These are phyloP conservation scores for Erysimum cheiri DNA, from an alignment of 441 rosid genomes.

Conservation along the genomic window DNA sequence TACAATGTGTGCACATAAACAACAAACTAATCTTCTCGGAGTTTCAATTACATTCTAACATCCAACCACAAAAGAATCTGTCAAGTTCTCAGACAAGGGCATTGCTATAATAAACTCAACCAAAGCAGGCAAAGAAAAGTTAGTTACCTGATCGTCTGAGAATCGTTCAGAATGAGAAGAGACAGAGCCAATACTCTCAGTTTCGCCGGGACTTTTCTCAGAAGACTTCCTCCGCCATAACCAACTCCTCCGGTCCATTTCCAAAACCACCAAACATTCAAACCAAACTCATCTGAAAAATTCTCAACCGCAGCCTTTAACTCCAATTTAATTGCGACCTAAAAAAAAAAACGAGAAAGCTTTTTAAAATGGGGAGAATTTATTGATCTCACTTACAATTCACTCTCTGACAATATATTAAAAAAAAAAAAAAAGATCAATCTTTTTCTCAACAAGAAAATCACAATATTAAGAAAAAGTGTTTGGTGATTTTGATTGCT, in stretches of 20 bases:
- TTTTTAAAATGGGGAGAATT: background rate
- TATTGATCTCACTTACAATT: constrained; percentile 46
- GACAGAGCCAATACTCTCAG: constrained; percentile 74
- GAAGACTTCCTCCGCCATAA: constrained; percentile 81
- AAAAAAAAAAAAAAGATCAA: background rate
- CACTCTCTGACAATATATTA: constrained; percentile 38
- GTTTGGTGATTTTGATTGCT: constrained; percentile 46
- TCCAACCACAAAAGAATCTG: background rate
- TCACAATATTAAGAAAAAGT: constrained; percentile 10
- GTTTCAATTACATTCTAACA: constrained; percentile 3
- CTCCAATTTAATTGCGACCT: constrained; percentile 37
- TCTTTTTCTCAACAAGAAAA: constrained; percentile 23
- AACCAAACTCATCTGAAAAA: constrained; percentile 38
- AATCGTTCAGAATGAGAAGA: constrained; percentile 83
- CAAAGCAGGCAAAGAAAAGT: background rate
- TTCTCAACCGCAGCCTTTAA: constrained; percentile 13
- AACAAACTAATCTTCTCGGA: background rate
- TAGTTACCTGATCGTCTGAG: constrained; percentile 79
- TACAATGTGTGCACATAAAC: constrained; percentile 2
- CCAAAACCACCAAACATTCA: constrained; percentile 47
- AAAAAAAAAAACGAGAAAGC: constrained; percentile 1
- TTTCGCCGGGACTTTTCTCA: constrained; percentile 73
- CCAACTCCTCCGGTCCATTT: constrained; percentile 89
- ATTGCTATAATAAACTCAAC: background rate
- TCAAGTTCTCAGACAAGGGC: background rate